Evolutionary conservation across 768 basidiomycete genomes (phyloP).

Genomic region (Russula griseocarnosa): DNA sequence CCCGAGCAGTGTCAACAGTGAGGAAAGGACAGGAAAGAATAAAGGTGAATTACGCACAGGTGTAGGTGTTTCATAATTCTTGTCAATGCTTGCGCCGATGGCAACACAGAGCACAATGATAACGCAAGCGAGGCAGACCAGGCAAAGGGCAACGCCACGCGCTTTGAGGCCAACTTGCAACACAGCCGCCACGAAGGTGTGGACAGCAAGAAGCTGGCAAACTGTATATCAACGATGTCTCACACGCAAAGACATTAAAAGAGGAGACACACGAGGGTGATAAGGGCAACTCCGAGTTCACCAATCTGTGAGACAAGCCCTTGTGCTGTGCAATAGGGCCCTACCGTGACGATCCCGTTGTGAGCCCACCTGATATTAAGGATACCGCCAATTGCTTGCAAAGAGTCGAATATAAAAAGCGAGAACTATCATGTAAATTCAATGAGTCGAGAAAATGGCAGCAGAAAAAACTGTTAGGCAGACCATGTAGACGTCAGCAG

Average conservation of each 20-base stretch:
- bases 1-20: conserved; percentile 11
- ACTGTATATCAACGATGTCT: conserved; percentile 31
- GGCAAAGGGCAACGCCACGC: conserved; percentile 30
- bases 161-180: conserved; percentile 36
- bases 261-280: conserved; percentile 38
- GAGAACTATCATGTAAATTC: too few species aligned
- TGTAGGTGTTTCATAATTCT: conserved; percentile 38
- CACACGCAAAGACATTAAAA: neutral
- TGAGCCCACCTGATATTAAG: too few species aligned
- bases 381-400: too few species aligned
- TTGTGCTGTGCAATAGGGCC: too few species aligned
- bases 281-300: too few species aligned
- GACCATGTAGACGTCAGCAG: too few species aligned
- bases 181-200: conserved; percentile 40
- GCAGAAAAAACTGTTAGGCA: too few species aligned
- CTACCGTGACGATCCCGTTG: too few species aligned
- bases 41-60: conserved; percentile 31
- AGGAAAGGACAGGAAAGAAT: neutral
- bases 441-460: too few species aligned
- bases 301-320: too few species aligned
- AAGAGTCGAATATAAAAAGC: too few species aligned
- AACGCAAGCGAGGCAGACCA: conserved; percentile 12
- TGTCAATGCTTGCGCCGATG: conserved; percentile 34
- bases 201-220: conserved; percentile 34
- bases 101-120: conserved; percentile 37